A percentile compares a stretch with the other conserved stretches of the same genome.
These are phyloP conservation scores for Talinum fruticosum DNA, from an alignment of 148 eudicot genomes.

Conservation along the genomic window DNA sequence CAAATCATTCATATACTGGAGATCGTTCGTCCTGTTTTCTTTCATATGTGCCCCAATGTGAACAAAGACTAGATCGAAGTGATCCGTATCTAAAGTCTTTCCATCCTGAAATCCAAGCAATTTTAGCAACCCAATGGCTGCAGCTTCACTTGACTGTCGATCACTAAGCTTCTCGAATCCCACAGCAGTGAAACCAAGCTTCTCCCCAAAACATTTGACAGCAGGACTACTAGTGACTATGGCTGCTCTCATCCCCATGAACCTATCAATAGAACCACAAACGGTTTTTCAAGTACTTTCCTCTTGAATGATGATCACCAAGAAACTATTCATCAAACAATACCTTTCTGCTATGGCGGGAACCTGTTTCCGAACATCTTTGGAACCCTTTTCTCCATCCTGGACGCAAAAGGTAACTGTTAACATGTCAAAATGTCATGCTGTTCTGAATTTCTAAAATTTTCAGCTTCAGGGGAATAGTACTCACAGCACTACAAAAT, in stretches of 20 bases:
- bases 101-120: conserved; percentile 84
- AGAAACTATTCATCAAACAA: neutral
- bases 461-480: neutral
- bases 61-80: conserved; percentile 71
- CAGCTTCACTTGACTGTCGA: conserved; percentile 26
- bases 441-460: neutral
- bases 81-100: conserved; percentile 42
- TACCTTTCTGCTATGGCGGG: conserved; percentile 69
- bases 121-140: conserved; percentile 53
- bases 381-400: conserved; percentile 29
- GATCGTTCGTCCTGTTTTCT: conserved; percentile 29
- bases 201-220: conserved; percentile 50
- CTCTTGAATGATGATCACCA: neutral
- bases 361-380: conserved; percentile 26
- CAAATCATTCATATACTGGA: conserved; percentile 46
- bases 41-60: conserved; percentile 50
- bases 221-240: conserved; percentile 48
- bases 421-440: conserved; percentile 9
- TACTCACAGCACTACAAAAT: conserved; percentile 33
- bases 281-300: neutral
- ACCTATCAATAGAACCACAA: conserved; percentile 40
- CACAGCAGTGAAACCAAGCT: conserved; percentile 55
- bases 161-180: conserved; percentile 35
- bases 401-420: conserved; percentile 25
- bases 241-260: conserved; percentile 93